Conservation (phyloP, 2,329 filamentous ascomycete genomes). For the Phaeophleospora eucalypticola region DNA sequence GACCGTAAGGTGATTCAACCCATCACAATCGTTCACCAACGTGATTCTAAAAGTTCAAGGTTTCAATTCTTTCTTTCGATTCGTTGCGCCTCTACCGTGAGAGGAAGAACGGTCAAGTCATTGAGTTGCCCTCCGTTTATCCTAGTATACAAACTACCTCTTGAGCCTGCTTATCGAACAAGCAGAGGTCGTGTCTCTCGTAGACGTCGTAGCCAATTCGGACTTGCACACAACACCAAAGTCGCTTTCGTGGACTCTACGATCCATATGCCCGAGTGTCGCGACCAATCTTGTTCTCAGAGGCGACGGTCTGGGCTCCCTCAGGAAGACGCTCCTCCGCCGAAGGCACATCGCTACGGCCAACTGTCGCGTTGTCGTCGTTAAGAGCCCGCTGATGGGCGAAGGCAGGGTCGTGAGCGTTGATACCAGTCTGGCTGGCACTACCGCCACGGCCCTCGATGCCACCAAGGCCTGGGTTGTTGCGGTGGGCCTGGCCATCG, state of each 20-base stretch:
- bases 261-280: not conserved
- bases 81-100: too few species aligned
- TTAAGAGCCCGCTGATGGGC: slow-evolving; percentile 37
- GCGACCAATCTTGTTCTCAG: slow-evolving; percentile 17
- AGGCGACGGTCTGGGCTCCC: slow-evolving; percentile 26
- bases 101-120: too few species aligned
- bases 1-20: too few species aligned
- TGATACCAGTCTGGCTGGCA: slow-evolving; percentile 19
- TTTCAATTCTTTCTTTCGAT: too few species aligned
- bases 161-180: not conserved
- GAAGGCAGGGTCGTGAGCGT: slow-evolving; percentile 34
- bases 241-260: not conserved
- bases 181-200: not conserved
- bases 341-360: slow-evolving; percentile 30
- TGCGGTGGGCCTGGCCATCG: slow-evolving; percentile 41
- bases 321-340: slow-evolving; percentile 37
- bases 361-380: slow-evolving; percentile 32
- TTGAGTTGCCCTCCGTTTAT: too few species aligned
- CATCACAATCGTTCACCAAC: too few species aligned
- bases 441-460: slow-evolving; percentile 42
- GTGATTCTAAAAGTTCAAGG: too few species aligned
- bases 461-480: slow-evolving; percentile 38
- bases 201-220: not conserved
- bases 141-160: not conserved
- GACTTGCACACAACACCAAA: not conserved